A percentile compares a stretch with the other conserved stretches of the same genome.
These are phyloP conservation scores for Medakamo hakoo DNA, from an alignment of 139 green algal genomes.

Conservation along the genomic window DNA sequence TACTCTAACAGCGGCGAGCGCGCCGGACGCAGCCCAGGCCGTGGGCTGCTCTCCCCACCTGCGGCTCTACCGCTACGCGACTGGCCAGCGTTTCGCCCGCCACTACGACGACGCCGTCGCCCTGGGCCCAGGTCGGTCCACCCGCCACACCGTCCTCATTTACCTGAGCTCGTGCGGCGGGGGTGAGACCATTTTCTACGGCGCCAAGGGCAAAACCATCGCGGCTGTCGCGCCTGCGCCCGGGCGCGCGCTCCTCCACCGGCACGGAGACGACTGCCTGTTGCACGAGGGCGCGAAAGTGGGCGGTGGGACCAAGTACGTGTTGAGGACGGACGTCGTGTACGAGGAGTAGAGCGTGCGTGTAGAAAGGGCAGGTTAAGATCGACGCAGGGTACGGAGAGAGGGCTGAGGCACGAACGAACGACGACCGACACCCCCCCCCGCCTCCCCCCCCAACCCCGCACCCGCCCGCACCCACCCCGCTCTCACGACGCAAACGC, in stretches of 20 bases:
- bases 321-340: conserved; percentile 54
- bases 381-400: too few relatives aligned
- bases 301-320: conserved; percentile 37
- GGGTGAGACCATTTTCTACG: conserved; percentile 39
- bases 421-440: too few relatives aligned
- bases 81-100: conserved; percentile 34
- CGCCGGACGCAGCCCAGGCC: too few relatives aligned
- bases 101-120: conserved; percentile 43
- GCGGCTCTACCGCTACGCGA: conserved; percentile 45
- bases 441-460: too few relatives aligned
- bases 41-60: conserved; percentile 42
- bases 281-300: conserved; percentile 43
- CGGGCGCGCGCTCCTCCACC: conserved; percentile 43
- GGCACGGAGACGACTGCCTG: conserved; percentile 48
- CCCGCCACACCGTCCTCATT: conserved; percentile 45
- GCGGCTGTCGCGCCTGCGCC: conserved; percentile 21
- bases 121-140: conserved; percentile 7
- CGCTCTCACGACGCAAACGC: background rate
- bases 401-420: too few relatives aligned
- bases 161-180: conserved; percentile 29
- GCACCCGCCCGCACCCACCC: too few relatives aligned
- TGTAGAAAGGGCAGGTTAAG: background rate
- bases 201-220: conserved; percentile 11
- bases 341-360: conserved; percentile 6
- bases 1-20: too few relatives aligned